These are phyloP conservation scores for Xylaria sp. DNA, from an alignment of 2,329 filamentous ascomycete species.

Conservation along the genomic window DNA sequence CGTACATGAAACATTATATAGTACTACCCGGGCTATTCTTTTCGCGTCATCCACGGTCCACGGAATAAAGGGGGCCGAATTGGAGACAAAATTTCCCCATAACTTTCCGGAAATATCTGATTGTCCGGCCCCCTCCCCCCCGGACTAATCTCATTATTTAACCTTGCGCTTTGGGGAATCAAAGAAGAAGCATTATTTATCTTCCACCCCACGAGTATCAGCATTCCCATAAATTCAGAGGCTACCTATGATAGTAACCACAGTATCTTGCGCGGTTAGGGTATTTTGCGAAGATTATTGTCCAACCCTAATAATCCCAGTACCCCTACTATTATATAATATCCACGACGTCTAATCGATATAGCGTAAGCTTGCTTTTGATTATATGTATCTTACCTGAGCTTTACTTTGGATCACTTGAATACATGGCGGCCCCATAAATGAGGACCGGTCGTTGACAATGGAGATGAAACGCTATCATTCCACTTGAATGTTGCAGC, in stretches of 20 bases:
- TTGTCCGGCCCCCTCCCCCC: background rate
- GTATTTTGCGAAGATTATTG: background rate
- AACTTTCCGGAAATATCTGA: constrained; percentile 12
- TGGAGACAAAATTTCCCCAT: constrained; percentile 6
- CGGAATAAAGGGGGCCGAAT: constrained; percentile 25
- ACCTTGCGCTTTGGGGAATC: background rate
- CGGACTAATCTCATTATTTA: background rate
- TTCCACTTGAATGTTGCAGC: too few species aligned
- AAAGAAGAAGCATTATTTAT: background rate
- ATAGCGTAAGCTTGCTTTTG: too few species aligned
- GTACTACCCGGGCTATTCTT: background rate
- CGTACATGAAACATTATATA: constrained; percentile 5
- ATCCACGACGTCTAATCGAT: too few species aligned
- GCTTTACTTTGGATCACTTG: too few species aligned
- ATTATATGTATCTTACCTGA: too few species aligned
- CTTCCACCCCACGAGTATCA: background rate
- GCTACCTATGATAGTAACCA: background rate
- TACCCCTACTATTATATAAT: too few species aligned
- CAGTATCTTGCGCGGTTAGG: background rate
- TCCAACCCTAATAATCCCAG: background rate
- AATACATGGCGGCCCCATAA: too few species aligned
- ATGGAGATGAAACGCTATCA: too few species aligned
- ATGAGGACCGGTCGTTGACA: too few species aligned
- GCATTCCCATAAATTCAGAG: too few species aligned
- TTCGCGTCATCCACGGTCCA: background rate